Evolutionary conservation across 495 filamentous ascomycete genomes (phyloP).

Genomic region (Podospora australis): DNA sequence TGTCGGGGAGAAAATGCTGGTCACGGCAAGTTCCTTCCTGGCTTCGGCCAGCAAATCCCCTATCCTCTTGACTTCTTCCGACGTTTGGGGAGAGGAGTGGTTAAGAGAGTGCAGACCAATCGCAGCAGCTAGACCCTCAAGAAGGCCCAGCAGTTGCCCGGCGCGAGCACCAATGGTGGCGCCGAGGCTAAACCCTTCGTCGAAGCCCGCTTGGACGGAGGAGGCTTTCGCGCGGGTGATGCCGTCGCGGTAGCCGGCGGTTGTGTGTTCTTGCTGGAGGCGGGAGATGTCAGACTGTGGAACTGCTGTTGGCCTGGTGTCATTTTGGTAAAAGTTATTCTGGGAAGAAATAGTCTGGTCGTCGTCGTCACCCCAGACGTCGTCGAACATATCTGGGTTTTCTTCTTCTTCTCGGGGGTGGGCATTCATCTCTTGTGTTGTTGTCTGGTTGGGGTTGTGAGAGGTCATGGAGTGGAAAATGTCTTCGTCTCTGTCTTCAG

Average conservation of each 20-base stretch:
- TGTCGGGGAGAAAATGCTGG: slow-evolving; percentile 54
- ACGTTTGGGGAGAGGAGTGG: slow-evolving; percentile 18
- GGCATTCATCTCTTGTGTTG: no score
- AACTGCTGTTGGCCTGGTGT: neutral
- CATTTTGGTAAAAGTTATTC: no score
- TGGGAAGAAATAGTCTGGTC: neutral
- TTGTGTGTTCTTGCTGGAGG: slow-evolving; percentile 66
- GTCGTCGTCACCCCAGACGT: slow-evolving; percentile 22
- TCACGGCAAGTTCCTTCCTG: slow-evolving; percentile 52
- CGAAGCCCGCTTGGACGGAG: slow-evolving; percentile 76
- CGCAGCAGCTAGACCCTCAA: slow-evolving; percentile 53
- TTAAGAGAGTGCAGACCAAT: slow-evolving; percentile 11
- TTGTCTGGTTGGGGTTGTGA: neutral
- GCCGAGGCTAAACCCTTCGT: slow-evolving; percentile 77
- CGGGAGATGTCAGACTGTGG: slow-evolving; percentile 55
- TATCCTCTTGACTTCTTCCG: slow-evolving; percentile 18
- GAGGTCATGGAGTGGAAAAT: slow-evolving; percentile 19
- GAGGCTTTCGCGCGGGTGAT: slow-evolving; percentile 62
- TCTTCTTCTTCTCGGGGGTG: no score
- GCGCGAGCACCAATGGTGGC: slow-evolving; percentile 66
- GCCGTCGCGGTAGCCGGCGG: slow-evolving; percentile 86
- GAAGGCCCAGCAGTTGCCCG: slow-evolving; percentile 61
- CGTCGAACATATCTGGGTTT: slow-evolving; percentile 19
- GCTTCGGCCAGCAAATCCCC: slow-evolving; percentile 45
- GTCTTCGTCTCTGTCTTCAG: slow-evolving; percentile 13